phyloP scores from a whole-genome alignment of 2,329 filamentous ascomycete genomes.

The Exserohilum rostratum region DNA sequence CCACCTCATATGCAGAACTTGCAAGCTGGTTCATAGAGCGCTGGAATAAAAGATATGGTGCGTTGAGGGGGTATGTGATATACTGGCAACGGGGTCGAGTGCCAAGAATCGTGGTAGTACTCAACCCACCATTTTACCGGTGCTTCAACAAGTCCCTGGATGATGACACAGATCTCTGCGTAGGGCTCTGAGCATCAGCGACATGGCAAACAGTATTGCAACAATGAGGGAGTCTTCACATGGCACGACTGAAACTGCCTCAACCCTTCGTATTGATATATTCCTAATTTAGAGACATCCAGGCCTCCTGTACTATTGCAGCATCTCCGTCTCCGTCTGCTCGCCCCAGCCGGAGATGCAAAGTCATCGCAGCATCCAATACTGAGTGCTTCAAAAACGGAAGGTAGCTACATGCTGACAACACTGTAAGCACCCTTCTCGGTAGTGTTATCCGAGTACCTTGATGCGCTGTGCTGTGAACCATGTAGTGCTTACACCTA shows the following conservation, averaged over 20 bases:
- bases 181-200: too few relatives aligned
- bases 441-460: not conserved
- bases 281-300: not conserved
- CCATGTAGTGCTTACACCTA: not conserved
- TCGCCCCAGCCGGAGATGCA: not conserved
- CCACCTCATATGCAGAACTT: not conserved
- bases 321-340: too few relatives aligned
- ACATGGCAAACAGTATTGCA: too few relatives aligned
- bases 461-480: too few relatives aligned
- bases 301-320: not conserved
- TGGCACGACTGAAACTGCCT: too few relatives aligned
- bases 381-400: not conserved
- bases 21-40: not conserved
- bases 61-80: not conserved
- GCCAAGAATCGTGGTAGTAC: too few relatives aligned
- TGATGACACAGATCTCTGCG: too few relatives aligned
- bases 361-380: not conserved
- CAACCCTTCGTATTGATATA: too few relatives aligned
- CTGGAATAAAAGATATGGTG: not conserved
- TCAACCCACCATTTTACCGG: too few relatives aligned
- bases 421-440: not conserved
- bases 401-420: not conserved
- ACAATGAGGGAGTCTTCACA: too few relatives aligned
- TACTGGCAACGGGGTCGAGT: too few relatives aligned
- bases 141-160: too few relatives aligned